Evolutionary conservation across 2,329 filamentous ascomycete species (phyloP).

Genomic region (Alternaria arbusti): DNA sequence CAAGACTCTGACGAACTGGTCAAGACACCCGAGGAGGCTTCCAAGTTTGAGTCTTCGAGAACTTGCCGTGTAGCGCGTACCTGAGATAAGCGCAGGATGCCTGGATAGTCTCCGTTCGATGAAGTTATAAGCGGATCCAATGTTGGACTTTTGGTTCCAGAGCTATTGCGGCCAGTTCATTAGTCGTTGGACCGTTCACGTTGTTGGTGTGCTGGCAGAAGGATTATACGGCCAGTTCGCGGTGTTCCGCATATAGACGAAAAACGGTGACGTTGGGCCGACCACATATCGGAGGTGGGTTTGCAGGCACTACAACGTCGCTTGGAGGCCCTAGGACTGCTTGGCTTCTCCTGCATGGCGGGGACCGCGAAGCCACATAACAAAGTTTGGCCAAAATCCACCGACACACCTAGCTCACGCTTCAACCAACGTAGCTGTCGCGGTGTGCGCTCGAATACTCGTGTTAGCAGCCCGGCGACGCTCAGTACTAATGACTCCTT

Average conservation of each 20-base stretch:
- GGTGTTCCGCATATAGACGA: constrained; percentile 6
- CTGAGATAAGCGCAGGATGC: constrained; percentile 5
- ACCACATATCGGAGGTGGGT: constrained; percentile 16
- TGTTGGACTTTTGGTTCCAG: background rate
- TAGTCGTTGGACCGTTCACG: background rate
- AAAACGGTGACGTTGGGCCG: constrained; percentile 20
- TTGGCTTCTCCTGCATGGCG: constrained; percentile 17
- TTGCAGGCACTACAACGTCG: constrained; percentile 16
- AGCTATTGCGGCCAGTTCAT: background rate
- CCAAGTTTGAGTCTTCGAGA: constrained; percentile 1
- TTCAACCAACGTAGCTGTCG: constrained; percentile 4
- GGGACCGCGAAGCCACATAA: constrained; percentile 12
- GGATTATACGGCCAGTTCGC: constrained; percentile 3
- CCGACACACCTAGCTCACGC: constrained; percentile 4
- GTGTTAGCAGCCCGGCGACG: constrained; percentile 7
- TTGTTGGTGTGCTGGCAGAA: constrained; percentile 2
- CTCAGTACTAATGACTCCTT: background rate
- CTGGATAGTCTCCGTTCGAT: background rate
- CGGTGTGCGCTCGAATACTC: constrained; percentile 11
- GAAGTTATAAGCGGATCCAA: background rate
- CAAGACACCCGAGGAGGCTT: background rate
- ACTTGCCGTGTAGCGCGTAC: constrained; percentile 4
- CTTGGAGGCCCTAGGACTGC: constrained; percentile 9
- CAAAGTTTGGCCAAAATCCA: constrained; percentile 13
- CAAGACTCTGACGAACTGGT: background rate